phyloP scores from a whole-genome alignment of 2,329 filamentous ascomycete genomes.

The Zymoseptoria tritici region DNA sequence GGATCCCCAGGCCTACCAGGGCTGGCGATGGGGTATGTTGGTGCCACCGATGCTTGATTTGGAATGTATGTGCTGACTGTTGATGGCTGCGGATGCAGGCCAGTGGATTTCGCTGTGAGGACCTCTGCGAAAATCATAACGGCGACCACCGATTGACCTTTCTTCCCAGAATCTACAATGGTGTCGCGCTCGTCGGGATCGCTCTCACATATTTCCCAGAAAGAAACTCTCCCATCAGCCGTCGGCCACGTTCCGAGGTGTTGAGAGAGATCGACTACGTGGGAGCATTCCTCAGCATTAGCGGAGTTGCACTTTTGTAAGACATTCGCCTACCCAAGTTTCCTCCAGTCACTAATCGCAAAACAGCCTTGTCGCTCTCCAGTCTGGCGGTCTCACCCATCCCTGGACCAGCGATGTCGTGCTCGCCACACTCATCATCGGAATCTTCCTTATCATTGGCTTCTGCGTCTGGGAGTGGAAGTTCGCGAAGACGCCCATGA shows the following conservation, averaged over 20 bases:
- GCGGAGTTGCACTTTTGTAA: conserved; percentile 41
- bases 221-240: background rate
- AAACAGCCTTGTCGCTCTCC: conserved; percentile 33
- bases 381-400: conserved; percentile 10
- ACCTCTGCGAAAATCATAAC: background rate
- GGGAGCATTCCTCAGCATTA: conserved; percentile 43
- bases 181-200: conserved; percentile 43
- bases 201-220: conserved; percentile 18
- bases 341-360: background rate
- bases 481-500: conserved; percentile 20
- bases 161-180: conserved; percentile 35
- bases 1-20: background rate
- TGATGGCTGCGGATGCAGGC: background rate
- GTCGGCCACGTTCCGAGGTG: conserved; percentile 21
- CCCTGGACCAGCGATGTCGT: conserved; percentile 17
- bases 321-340: background rate
- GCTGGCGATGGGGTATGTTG: background rate
- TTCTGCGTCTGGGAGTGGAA: conserved; percentile 24
- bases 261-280: conserved; percentile 42
- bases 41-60: too few relatives aligned
- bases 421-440: conserved; percentile 19
- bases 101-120: background rate
- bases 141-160: conserved; percentile 3
- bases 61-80: background rate
- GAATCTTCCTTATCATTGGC: conserved; percentile 12